Percentiles rank a stretch among this genome's conserved stretches.
These are phyloP conservation scores for Dacryopinax primogenitus DNA, from an alignment of 768 basidiomycete genomes.

Conservation along the genomic window DNA sequence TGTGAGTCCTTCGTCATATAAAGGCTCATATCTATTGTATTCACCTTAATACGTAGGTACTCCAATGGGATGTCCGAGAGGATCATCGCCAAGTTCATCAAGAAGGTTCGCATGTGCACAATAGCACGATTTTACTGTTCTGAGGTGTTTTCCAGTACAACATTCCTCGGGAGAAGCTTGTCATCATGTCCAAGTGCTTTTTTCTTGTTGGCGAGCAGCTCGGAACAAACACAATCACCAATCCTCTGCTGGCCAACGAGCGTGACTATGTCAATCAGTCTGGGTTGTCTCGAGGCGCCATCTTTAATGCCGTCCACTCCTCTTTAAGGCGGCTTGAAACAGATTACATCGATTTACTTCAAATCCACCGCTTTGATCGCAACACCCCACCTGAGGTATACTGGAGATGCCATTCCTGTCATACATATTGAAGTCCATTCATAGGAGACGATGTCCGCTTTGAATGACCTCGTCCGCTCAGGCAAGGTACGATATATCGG, in stretches of 20 bases:
- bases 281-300: conserved; percentile 27
- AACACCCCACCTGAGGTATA: conserved; percentile 21
- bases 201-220: conserved; percentile 15
- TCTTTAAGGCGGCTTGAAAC: conserved; percentile 30
- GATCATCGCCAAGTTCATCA: conserved; percentile 18
- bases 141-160: neutral
- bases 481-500: conserved; percentile 16
- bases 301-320: conserved; percentile 30
- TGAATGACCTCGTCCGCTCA: conserved; percentile 12
- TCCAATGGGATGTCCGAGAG: conserved; percentile 18
- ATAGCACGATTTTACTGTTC: neutral
- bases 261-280: conserved; percentile 25
- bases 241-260: conserved; percentile 11
- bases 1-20: neutral
- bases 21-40: neutral
- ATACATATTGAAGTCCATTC: neutral
- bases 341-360: conserved; percentile 27
- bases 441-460: conserved; percentile 17
- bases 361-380: conserved; percentile 35
- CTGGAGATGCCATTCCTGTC: neutral
- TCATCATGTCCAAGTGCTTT: conserved; percentile 21
- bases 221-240: neutral
- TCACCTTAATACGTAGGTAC: conserved; percentile 12
- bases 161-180: conserved; percentile 1
- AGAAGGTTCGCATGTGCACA: conserved; percentile 11